Conservation (phyloP, 2,329 filamentous ascomycete species). For the Colletotrichum sp. region DNA sequence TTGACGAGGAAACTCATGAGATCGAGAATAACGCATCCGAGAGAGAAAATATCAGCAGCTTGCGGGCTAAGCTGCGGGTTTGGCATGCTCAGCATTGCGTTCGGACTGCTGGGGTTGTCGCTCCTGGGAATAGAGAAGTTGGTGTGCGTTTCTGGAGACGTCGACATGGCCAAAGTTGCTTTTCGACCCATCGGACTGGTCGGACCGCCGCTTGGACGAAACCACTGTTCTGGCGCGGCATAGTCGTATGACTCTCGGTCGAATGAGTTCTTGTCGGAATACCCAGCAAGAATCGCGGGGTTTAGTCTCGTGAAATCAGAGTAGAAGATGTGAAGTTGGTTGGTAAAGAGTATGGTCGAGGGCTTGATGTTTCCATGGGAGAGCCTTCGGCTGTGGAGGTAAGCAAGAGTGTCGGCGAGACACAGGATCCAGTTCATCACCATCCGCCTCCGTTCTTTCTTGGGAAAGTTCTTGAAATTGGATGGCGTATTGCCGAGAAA, state of each 20-base stretch:
- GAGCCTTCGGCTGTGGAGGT: slow-evolving; percentile 67
- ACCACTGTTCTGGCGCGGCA: slow-evolving; percentile 71
- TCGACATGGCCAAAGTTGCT: slow-evolving; percentile 34
- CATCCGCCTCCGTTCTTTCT: slow-evolving; percentile 62
- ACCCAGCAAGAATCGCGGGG: slow-evolving; percentile 35
- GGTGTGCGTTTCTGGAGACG: slow-evolving; percentile 39
- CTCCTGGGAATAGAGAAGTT: slow-evolving; percentile 41
- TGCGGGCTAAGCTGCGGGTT: slow-evolving; percentile 55
- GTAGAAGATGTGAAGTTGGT: slow-evolving; percentile 70
- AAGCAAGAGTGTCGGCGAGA: slow-evolving; percentile 70
- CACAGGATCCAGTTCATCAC: slow-evolving; percentile 80
- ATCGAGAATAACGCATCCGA: slow-evolving; percentile 76
- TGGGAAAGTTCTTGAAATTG: slow-evolving; percentile 66
- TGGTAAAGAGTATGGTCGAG: slow-evolving; percentile 71
- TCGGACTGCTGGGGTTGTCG: slow-evolving; percentile 31
- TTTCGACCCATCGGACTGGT: slow-evolving; percentile 36
- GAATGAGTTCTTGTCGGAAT: slow-evolving; percentile 49
- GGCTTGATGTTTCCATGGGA: slow-evolving; percentile 74
- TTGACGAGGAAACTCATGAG: slow-evolving; percentile 73
- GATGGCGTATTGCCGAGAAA: slow-evolving; percentile 69
- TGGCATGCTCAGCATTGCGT: slow-evolving; percentile 39
- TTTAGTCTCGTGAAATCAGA: slow-evolving; percentile 63
- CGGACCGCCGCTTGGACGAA: slow-evolving; percentile 41
- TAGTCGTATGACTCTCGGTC: slow-evolving; percentile 77
- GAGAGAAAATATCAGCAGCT: slow-evolving; percentile 74